Base-by-base conservation (phyloP, 345 rosid species). In the Melaleuca quinquenervia region DNA sequence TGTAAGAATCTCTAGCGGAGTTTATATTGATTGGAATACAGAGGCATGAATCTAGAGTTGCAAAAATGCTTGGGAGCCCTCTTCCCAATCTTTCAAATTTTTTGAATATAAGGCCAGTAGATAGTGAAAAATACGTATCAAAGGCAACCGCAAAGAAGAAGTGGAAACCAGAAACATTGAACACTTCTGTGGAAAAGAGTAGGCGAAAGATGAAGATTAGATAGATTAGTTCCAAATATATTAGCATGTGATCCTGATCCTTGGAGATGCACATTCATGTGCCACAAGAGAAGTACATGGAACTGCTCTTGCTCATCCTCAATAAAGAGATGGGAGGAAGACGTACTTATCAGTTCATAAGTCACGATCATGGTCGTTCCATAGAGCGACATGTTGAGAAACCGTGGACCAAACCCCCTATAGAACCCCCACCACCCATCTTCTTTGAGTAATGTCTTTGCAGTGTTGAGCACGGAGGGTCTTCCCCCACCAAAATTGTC, bases 281-380 rank as follows among this genome's bases (percentile, higher is more conserved):
- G 41, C 41, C 41, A 41, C 41, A 41, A 41, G 5, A 8, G 78
- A 36, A 70, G 26, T 9, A 36, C 16, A 0, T 50, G 56, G 5
- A 21, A 27, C 60, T 0, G 60, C 45, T 41, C 56, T 27, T 27
- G 53, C 84, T 41, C 32, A 82, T 82, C 84, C 27, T 50, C 24
- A 22, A 50, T 32, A 11, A 16, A 82, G 16, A 56, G 85, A 83
- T 48, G 41, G 6, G 52, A 49, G 58, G n/a, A 51, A 74, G 36
- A 15, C 94, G 18, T 92, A 92, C 95, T 94, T 87, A 90, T 92
- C 86, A 93, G 87, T 90, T 94, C 96, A 24, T 94, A 91, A 50
- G 95, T 92, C 80, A 94, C 93, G 49, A 92, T 93, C 95, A 93
- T 93, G 60, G 96, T 91, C 22, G 96, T 91, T 70, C 95, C 95